A percentile compares a stretch with the other conserved stretches of the same genome.
Conservation (phyloP, 345 rosid genomes). For the Excoecaria cochinchinensis region DNA sequence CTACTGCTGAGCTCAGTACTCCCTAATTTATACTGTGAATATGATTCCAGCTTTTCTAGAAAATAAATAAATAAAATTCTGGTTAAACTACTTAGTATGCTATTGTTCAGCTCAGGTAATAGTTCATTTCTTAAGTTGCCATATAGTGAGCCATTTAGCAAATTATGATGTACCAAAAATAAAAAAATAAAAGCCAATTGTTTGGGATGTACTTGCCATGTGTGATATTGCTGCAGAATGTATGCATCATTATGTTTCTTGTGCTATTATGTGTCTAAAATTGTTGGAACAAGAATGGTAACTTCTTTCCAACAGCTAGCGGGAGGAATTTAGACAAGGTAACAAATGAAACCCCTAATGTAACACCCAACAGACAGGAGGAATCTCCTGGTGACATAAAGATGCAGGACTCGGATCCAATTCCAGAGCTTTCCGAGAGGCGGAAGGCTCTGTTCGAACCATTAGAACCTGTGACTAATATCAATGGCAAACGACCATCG, state of each 20-base stretch:
- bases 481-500: slow-evolving; percentile 46
- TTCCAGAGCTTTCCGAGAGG: slow-evolving; percentile 58
- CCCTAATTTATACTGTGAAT: neutral
- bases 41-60: too few relatives aligned
- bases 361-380: slow-evolving; percentile 48
- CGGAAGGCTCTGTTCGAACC: slow-evolving; percentile 91
- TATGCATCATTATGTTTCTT: neutral
- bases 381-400: slow-evolving; percentile 40
- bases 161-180: too few relatives aligned
- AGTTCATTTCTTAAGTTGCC: too few relatives aligned
- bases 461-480: slow-evolving; percentile 53
- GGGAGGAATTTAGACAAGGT: slow-evolving; percentile 45
- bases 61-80: too few relatives aligned
- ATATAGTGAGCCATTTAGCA: too few relatives aligned
- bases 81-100: too few relatives aligned
- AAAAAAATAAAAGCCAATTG: too few relatives aligned
- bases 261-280: neutral
- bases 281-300: slow-evolving; percentile 40
- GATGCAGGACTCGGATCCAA: slow-evolving; percentile 32
- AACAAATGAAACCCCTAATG: slow-evolving; percentile 36
- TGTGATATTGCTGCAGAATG: too few relatives aligned
- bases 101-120: too few relatives aligned
- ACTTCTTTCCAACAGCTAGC: slow-evolving; percentile 56
- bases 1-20: neutral
- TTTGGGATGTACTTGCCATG: too few relatives aligned